Evolutionary conservation across 805 yeast genomes (phyloP).

Genomic region (Cyberlindnera veronae): DNA sequence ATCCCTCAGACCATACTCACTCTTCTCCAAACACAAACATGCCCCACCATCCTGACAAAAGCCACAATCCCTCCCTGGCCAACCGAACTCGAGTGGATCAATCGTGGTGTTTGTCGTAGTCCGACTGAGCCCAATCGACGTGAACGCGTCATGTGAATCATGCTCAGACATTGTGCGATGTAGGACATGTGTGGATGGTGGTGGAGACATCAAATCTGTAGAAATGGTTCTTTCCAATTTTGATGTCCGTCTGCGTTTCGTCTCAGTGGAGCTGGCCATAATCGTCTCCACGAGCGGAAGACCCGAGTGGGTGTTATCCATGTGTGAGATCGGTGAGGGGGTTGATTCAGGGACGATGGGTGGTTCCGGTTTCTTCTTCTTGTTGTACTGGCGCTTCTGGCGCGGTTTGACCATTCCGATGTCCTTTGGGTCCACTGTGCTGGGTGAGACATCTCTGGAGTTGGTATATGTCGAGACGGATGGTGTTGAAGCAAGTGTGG

Average conservation of each 20-base stretch:
- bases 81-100: slow-evolving; percentile 16
- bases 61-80: slow-evolving; percentile 16
- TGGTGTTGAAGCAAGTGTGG: slow-evolving; percentile 11
- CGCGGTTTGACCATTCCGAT: slow-evolving; percentile 21
- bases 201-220: slow-evolving; percentile 10
- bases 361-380: slow-evolving; percentile 19
- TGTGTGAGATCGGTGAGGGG: slow-evolving; percentile 25
- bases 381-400: slow-evolving; percentile 22
- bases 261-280: background rate
- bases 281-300: slow-evolving; percentile 17
- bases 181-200: background rate
- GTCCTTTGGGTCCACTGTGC: slow-evolving; percentile 24
- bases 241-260: background rate
- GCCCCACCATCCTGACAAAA: slow-evolving; percentile 15
- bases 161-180: background rate
- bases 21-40: slow-evolving; percentile 20
- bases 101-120: slow-evolving; percentile 23
- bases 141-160: background rate
- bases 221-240: slow-evolving; percentile 21
- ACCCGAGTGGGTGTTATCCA: slow-evolving; percentile 3
- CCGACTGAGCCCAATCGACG: slow-evolving; percentile 8
- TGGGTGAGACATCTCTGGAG: slow-evolving; percentile 19
- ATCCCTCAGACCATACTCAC: background rate
- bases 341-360: slow-evolving; percentile 14
- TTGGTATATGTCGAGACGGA: slow-evolving; percentile 1